Conservation (phyloP, 2,329 filamentous ascomycete genomes). For the Scedosporium dehoogii region DNA sequence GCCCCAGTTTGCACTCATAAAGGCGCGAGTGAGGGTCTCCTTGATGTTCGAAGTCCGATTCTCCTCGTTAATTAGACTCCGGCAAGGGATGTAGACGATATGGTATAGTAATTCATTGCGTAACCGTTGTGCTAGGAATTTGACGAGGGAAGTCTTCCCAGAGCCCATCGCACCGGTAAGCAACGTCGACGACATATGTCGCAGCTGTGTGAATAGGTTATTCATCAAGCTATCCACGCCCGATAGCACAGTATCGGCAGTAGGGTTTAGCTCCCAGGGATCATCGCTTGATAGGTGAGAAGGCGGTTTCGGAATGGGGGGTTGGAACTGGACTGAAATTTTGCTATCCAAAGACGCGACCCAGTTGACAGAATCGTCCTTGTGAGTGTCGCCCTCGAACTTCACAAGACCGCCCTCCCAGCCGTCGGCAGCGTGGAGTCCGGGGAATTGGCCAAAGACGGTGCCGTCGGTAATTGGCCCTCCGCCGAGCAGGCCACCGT, state of each 20-base stretch:
- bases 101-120: slow-evolving; percentile 67
- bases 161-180: slow-evolving; percentile 82
- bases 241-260: slow-evolving; percentile 55
- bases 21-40: slow-evolving; percentile 72
- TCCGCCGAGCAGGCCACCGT: slow-evolving; percentile 27
- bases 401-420: slow-evolving; percentile 81
- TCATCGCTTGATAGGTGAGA: slow-evolving; percentile 35
- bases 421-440: slow-evolving; percentile 41
- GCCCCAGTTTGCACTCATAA: slow-evolving; percentile 86
- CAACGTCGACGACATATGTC: slow-evolving; percentile 79
- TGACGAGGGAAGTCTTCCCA: slow-evolving; percentile 77
- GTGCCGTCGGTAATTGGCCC: slow-evolving; percentile 87
- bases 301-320: slow-evolving; percentile 56
- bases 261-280: slow-evolving; percentile 44
- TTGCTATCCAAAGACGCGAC: slow-evolving; percentile 68
- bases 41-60: slow-evolving; percentile 84
- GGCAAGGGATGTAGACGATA: slow-evolving; percentile 76
- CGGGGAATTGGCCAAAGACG: slow-evolving; percentile 52
- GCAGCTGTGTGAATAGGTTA: slow-evolving; percentile 65
- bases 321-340: slow-evolving; percentile 64
- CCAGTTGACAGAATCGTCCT: slow-evolving; percentile 39
- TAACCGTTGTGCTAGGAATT: slow-evolving; percentile 64
- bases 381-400: slow-evolving; percentile 43
- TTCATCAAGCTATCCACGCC: slow-evolving; percentile 72
- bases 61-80: slow-evolving; percentile 82